phyloP scores from a whole-genome alignment of 768 basidiomycete species.

The Termitomyces sp. region DNA sequence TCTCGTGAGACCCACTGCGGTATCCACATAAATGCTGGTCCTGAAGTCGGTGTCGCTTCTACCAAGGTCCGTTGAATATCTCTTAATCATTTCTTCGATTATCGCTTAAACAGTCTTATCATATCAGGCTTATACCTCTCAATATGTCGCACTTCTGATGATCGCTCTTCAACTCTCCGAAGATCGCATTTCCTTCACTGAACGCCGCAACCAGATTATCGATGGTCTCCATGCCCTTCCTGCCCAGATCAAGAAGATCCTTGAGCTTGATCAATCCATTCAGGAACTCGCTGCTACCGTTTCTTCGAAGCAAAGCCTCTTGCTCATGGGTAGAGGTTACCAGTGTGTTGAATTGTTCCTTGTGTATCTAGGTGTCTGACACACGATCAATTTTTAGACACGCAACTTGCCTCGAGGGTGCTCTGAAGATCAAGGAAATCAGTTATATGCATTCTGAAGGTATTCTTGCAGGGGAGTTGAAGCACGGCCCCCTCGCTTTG shows the following conservation, averaged over 20 bases:
- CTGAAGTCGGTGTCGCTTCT: slow-evolving; percentile 98
- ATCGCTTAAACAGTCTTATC: slow-evolving; percentile 5
- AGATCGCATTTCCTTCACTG: slow-evolving; percentile 89
- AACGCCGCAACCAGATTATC: slow-evolving; percentile 90
- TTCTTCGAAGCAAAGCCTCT: slow-evolving; percentile 74
- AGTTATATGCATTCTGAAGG: slow-evolving; percentile 87
- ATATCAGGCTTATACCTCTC: slow-evolving; percentile 88
- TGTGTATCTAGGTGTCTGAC: background rate
- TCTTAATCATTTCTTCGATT: background rate
- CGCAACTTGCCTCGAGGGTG: slow-evolving; percentile 97
- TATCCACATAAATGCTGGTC: slow-evolving; percentile 99
- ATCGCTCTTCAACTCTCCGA: slow-evolving; percentile 98
- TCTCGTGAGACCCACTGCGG: slow-evolving; percentile 99
- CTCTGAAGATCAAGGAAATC: slow-evolving; percentile 99
- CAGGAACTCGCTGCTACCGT: slow-evolving; percentile 83
- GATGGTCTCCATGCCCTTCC: slow-evolving; percentile 90
- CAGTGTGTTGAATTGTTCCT: slow-evolving; percentile 50
- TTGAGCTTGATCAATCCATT: slow-evolving; percentile 69
- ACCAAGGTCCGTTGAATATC: slow-evolving; percentile 63
- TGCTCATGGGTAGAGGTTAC: slow-evolving; percentile 98
- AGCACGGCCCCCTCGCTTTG: slow-evolving; percentile 96
- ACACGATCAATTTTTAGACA: slow-evolving; percentile 37
- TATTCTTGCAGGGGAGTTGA: slow-evolving; percentile 97
- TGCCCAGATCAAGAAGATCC: slow-evolving; percentile 79
- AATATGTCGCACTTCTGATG: slow-evolving; percentile 97